Conservation (phyloP, 306 rosid species). For the Cucumis hystrix region DNA sequence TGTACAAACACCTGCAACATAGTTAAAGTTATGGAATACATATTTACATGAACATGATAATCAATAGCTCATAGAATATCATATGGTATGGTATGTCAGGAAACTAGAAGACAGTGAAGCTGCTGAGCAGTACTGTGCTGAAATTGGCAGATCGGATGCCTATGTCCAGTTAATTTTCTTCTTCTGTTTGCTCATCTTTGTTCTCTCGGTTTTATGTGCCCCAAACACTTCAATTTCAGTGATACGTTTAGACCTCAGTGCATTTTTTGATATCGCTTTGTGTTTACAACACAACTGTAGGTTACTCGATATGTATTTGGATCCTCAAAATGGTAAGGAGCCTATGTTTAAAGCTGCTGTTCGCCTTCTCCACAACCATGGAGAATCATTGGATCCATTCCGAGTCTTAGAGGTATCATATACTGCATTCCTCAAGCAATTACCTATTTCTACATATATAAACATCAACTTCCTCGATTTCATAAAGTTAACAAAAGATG, state of each 20-base stretch:
- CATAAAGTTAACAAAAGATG: not conserved
- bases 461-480: not conserved
- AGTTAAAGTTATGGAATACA: not conserved
- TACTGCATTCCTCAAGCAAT: constrained; percentile 4
- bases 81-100: constrained; percentile 36
- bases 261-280: not conserved
- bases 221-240: not conserved
- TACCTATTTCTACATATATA: not conserved
- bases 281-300: constrained; percentile 28
- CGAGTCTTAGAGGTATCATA: constrained; percentile 79
- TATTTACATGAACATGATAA: constrained; percentile 6
- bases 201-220: not conserved
- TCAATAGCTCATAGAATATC: constrained; percentile 4
- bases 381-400: constrained; percentile 90
- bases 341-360: constrained; percentile 99
- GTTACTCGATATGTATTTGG: constrained; percentile 98
- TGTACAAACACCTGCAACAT: not conserved
- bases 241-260: not conserved
- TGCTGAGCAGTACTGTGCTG: constrained; percentile 98
- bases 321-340: constrained; percentile 94
- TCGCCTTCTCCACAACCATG: constrained; percentile 96
- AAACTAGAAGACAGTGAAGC: constrained; percentile 95
- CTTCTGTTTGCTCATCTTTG: constrained; percentile 14
- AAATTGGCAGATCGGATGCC: constrained; percentile 95
- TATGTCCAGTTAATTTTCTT: constrained; percentile 74